Evolutionary conservation across 2,329 filamentous ascomycete genomes (phyloP), one percentile per base, ranked within the genome.

Genomic region (Sporothrix inflata): DNA sequence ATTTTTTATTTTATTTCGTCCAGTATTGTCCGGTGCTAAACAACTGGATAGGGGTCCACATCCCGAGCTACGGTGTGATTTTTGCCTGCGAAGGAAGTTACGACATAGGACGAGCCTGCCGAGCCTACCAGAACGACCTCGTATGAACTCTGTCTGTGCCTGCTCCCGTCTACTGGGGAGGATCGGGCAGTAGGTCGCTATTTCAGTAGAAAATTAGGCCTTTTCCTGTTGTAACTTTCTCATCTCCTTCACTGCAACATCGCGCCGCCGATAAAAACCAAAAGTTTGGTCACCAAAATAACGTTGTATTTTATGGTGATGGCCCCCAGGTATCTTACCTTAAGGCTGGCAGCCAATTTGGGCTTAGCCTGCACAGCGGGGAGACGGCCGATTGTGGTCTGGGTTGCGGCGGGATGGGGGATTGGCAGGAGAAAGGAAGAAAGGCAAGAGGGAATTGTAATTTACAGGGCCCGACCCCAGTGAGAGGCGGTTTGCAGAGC

Each of bases 241-340:
- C 40, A 66, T 47, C 40, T 49, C 61, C 57, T 16, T 63, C 57
- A 42, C 19, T 63, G 57, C 57, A 47, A 45, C 61, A 66, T 66
- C 24, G 40, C 40, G 40, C 61, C 24, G 61, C 14, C 42, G 19
- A 49, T n/a, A 49, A 11, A 66, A 66, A 47, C 21, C 49, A 49
- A 60, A 49, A 21, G 24, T 34, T 49, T 49, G 63, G 42, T 49
- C 42, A 34, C 42, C 63, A 42, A 11, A 45, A 45, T 38, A 14
- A 27, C 38, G 55, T n/a, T n/a, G 30, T 24, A 12, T 40, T 19
- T 40, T 16, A 12, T 40, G 24, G 27, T 55, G 51, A 14, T 47
- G 42, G 12, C 14, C 14, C 51, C 34, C 34, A 27, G 38, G 57
- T 42, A 63, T 34, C 3, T 3, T 34, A 34, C 60, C 38, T 42